Evolutionary conservation across 495 filamentous ascomycete genomes (phyloP), one percentile per base, ranked within the genome.

Genomic region (Lophiotrema nucula): DNA sequence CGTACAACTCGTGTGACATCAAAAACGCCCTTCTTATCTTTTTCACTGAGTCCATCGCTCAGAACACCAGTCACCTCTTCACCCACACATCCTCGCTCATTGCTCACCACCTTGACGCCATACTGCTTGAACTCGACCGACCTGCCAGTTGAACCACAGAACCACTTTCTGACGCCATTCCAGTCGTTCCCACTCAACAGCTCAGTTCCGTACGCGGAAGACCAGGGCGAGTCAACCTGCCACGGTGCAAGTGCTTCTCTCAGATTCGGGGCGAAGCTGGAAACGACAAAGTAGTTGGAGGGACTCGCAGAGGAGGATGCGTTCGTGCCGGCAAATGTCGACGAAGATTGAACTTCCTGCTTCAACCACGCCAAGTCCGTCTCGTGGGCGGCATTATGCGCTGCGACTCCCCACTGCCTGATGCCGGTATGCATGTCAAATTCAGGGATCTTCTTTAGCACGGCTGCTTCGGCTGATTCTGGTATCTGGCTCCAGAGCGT

Each of bases 91-190:
- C 79, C 81, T 24, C 79, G 69, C 59, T 85, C 81, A 61, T 84
- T 85, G 12, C 68, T 72, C 56, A 83, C 68, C 43, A 82, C 62
- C 47, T 58, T 69, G 10, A 82, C 66, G 1, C 73, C 68, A 4
- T 56, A 39, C 23, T 70, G 62, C 27, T 47, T 71, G 38, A 78
- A 77, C 22, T 77, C 72, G 0, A 72, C 76, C 2, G 71, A 72
- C 24, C 74, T 76, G 51, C 81, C 79, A 1, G 79, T 83, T 41
- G 82, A 75, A 1, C 81, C 82, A 69, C 78, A 83, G 0, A 78
- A 68, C 80, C 79, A 83, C 5, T 49, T 46, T 58, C 73, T 73
- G 23, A 78, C 72, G 10, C 41, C 49, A 13, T 52, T 45, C 62
- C 58, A 67, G 28, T 43, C 53, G 16, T 50, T 47, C 27, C 50